Base-by-base conservation (phyloP, 2,329 filamentous ascomycete genomes). In the Aspergillus udagawae region DNA sequence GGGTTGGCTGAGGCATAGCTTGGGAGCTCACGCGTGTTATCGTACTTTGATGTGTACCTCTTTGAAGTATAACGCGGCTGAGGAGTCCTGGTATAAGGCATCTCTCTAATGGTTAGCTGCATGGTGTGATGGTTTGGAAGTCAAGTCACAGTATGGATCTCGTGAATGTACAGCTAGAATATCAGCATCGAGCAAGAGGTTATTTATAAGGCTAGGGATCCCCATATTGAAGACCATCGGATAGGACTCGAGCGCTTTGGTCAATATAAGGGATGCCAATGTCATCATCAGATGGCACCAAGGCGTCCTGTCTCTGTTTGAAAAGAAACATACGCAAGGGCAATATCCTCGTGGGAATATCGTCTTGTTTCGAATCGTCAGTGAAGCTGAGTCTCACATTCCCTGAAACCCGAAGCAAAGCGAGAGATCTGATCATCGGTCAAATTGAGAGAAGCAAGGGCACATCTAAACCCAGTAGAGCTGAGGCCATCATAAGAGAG, bases 1-100 rank as follows among this genome's bases (percentile, higher is more conserved):
- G 65, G 65, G 48, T 67, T 67, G 27, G 38, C n/a, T 9, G 62
- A 53, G 38, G 57, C 64, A 41, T 66, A 67, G 51, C 58, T 60
- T 12, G 65, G 62, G 32, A 62, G 57, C 25, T 29, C 55, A 44
- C 35, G 29, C 52, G 52, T 54, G 53, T 57, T 53, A 63, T 59
- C 53, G 56, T 20, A 41, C 32, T n/a, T 41, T 25, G 42, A 21
- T 53, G 4, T 47, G 44, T 47, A 27, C 4, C 12, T 47, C 44
- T 27, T 47, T 17, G 21, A 10, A 14, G 23, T 7, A 23, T 23
- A 47, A 17, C 5, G 44, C 23, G 44, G 21, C 23, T 23, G 44
- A 47, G 51, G 12, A 4, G 48, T 41, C 52, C 51, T 58, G 49
- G 56, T 60, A 23, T 9, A 47, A 47, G 44, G 5, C 10, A 27